A percentile compares a stretch with the other conserved stretches of the same genome.
Conservation (phyloP, 2,329 filamentous ascomycete species). For the Fusarium udum region DNA sequence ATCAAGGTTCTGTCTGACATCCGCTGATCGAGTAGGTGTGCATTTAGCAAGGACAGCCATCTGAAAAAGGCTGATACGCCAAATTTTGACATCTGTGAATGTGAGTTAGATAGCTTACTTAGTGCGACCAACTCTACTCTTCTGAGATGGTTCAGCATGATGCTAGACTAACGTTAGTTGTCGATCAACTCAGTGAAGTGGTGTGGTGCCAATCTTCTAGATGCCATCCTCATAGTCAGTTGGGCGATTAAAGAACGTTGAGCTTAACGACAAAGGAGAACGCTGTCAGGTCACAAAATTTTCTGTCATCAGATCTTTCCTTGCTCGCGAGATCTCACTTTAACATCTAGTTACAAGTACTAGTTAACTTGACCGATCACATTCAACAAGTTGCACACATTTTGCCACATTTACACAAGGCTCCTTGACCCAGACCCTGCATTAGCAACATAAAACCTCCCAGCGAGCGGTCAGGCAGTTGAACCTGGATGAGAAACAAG, state of each 20-base stretch:
- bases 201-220: slow-evolving; percentile 10
- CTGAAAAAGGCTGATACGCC: not conserved
- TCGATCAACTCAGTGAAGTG: slow-evolving; percentile 13
- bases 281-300: not conserved
- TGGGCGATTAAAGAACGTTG: not conserved
- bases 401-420: not conserved
- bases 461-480: not conserved
- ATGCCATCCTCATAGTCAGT: not conserved
- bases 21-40: not conserved
- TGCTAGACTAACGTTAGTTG: not conserved
- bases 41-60: not conserved
- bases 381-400: not conserved
- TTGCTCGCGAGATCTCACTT: not conserved
- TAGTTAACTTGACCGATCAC: slow-evolving; percentile 24
- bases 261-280: not conserved
- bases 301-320: not conserved
- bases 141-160: not conserved
- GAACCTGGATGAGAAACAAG: not conserved
- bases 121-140: not conserved
- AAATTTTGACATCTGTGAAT: not conserved
- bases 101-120: not conserved
- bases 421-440: not conserved
- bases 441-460: not conserved
- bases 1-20: not conserved
- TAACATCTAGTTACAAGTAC: not conserved